Evolutionary conservation across 768 basidiomycete genomes (phyloP), one percentile per base, ranked within the genome.

Genomic region (Amanita exitialis): DNA sequence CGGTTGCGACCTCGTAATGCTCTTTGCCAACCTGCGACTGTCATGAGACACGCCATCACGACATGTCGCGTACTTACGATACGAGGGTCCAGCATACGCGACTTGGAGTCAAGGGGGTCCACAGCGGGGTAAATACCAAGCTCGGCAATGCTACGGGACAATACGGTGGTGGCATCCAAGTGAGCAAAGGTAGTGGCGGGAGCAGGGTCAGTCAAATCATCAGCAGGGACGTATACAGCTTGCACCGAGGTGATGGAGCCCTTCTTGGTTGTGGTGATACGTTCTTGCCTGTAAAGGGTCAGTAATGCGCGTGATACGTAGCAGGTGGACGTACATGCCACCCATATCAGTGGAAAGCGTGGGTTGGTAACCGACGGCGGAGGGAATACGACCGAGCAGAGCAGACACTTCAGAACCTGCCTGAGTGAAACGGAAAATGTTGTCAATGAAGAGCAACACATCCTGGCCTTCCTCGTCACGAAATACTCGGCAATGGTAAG

Each of bases 341-440:
- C 96, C 96, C 96, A 99, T 99, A 71, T 99, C 96, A 66, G 96
- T 99, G 58, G 96, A 97, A 54, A 98, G 86, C 48, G 96, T 98
- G 66, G 96, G 96, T 69, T 99, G 96, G 77, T 99, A 99, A 83
- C 96, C 96, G 80, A 99, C 96, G 57, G 96, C 96, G 59, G 96
- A 98, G 59, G 96, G 96, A 65, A 98, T 99, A 91, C 96, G 96
- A 80, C 96, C 96, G 59, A 98, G 89, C 62, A 99, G 73, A 57
- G 96, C 96, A 74, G 96, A 99, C 78, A 98, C 96, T 69, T 98
- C 96, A 57, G 96, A 99, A 85, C 96, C 96, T 64, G 96, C 96
- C 72, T 98, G 96, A 61, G 96, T 99, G 90, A 99, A 99, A 67
- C 96, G 94, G 96, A 99, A 99, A 74, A 99, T 99, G 83, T 99